Conservation (phyloP, 2,329 filamentous ascomycete genomes). For the Colletotrichum brevisporum region DNA sequence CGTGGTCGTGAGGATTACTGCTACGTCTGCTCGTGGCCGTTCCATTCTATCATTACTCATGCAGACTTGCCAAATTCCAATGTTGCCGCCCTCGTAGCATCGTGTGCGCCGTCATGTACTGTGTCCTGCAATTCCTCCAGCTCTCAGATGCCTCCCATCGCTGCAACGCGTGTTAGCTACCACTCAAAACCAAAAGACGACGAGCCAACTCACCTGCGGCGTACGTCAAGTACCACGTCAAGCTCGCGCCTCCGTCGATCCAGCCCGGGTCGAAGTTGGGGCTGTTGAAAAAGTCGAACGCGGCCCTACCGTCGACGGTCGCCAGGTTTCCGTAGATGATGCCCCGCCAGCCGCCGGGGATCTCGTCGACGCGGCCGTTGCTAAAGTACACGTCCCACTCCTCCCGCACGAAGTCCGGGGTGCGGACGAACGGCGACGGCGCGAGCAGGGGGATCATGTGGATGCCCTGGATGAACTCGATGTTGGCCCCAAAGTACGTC, state of each 20-base stretch:
- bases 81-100: slow-evolving; percentile 10
- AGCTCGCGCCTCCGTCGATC: slow-evolving; percentile 85
- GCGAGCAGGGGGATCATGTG: slow-evolving; percentile 87
- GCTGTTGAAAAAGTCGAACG: slow-evolving; percentile 82
- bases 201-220: slow-evolving; percentile 75
- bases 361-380: slow-evolving; percentile 72
- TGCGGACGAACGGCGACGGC: slow-evolving; percentile 76
- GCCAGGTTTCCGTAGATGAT: slow-evolving; percentile 88
- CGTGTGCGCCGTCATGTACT: slow-evolving; percentile 19
- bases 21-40: not conserved
- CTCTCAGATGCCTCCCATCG: slow-evolving; percentile 40
- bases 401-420: slow-evolving; percentile 78
- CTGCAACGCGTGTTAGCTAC: slow-evolving; percentile 40
- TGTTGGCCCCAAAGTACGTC: slow-evolving; percentile 85
- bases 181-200: not conserved
- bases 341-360: slow-evolving; percentile 86
- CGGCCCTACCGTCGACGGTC: slow-evolving; percentile 77
- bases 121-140: not conserved
- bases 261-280: slow-evolving; percentile 75
- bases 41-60: slow-evolving; percentile 21
- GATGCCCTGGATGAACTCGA: slow-evolving; percentile 82
- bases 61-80: slow-evolving; percentile 13
- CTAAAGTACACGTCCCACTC: slow-evolving; percentile 89
- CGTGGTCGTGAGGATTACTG: slow-evolving; percentile 15
- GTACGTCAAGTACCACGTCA: slow-evolving; percentile 89